Evolutionary conservation across 176 grass and related monocot species (phyloP), one percentile per base, ranked within the genome.

Genomic region (Carex kokanica): DNA sequence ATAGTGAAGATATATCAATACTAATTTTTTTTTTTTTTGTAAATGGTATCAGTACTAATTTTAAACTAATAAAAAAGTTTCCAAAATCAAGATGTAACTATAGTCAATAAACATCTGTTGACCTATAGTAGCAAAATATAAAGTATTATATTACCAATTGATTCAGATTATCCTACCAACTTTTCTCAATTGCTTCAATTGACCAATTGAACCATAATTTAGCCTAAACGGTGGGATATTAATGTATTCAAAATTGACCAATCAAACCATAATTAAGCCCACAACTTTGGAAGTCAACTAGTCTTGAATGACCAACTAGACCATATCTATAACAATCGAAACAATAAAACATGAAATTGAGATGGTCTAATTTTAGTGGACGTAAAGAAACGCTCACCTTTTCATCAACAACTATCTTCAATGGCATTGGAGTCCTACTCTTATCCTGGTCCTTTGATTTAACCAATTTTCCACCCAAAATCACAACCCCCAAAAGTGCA

Each of bases 381-480:
- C 54, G 70, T 83, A 69, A 64, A 68, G 78, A 73, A 34, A 47
- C 43, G 56, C 23, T 83, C 64, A 99, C 96, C 96, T 95, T 93
- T 68, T 95, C 93, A 78, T 95, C 90, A 17, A 89, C 85, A 86
- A 90, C 77, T 62, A 95, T 86, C 29, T 88, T 89, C 69, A 90
- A 86, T 60, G 88, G 96, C 43, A 85, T 83, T 36, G 89, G 65
- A 90, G 81, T 88, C 49, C 80, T 88, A 87, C 84, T 92, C 78
- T 92, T 75, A 82, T 82, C 67, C 80, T 52, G 88, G 32, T 88
- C 86, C 82, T 86, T 84, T 86, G 90, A 88, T 84, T 79, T 85
- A 85, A 90, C 87, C 17, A 95, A 59, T 14, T 90, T 94, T n/a
- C 89, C 89, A 20, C 89, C 91, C 9, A 99, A 85, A 67, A 99